A percentile compares a stretch with the other conserved stretches of the same genome.
These are phyloP conservation scores for Neostapfia colusana DNA, from an alignment of 176 grass and related monocot species.

Conservation along the genomic window DNA sequence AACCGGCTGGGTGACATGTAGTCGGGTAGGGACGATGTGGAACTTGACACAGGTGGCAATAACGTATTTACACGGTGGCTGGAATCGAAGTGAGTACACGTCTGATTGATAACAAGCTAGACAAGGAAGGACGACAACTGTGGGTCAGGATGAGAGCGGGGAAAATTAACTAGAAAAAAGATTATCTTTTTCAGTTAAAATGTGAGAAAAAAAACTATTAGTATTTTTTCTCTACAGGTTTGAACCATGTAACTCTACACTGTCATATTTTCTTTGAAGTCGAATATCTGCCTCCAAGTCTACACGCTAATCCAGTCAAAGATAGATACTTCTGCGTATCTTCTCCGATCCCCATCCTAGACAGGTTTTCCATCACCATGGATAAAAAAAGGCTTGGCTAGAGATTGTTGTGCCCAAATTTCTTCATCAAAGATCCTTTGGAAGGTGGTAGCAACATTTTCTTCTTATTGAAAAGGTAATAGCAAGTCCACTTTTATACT, in stretches of 20 bases:
- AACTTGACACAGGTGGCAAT: too few relatives aligned
- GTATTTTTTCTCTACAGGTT: not conserved
- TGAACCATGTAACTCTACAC: not conserved
- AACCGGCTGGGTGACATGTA: too few relatives aligned
- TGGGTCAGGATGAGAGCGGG: too few relatives aligned
- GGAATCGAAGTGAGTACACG: not conserved
- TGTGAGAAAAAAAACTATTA: not conserved
- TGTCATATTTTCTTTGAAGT: not conserved
- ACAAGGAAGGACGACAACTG: too few relatives aligned
- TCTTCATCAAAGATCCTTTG: not conserved
- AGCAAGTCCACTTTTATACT: conserved; percentile 20
- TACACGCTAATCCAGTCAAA: not conserved
- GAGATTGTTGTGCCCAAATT: not conserved
- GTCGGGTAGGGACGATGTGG: too few relatives aligned
- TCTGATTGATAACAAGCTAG: too few relatives aligned
- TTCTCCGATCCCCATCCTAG: not conserved
- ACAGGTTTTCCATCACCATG: not conserved
- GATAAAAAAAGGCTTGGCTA: not conserved
- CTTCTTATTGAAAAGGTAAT: conserved; percentile 18
- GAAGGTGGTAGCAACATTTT: not conserved
- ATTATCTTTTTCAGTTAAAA: too few relatives aligned
- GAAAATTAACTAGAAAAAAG: too few relatives aligned
- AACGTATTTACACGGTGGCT: not conserved
- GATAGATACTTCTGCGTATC: not conserved
- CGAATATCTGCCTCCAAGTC: not conserved